Evolutionary conservation across 176 grass and related monocot species (phyloP), one percentile per base, ranked within the genome.

Genomic region (Bothriochloa decipiens): DNA sequence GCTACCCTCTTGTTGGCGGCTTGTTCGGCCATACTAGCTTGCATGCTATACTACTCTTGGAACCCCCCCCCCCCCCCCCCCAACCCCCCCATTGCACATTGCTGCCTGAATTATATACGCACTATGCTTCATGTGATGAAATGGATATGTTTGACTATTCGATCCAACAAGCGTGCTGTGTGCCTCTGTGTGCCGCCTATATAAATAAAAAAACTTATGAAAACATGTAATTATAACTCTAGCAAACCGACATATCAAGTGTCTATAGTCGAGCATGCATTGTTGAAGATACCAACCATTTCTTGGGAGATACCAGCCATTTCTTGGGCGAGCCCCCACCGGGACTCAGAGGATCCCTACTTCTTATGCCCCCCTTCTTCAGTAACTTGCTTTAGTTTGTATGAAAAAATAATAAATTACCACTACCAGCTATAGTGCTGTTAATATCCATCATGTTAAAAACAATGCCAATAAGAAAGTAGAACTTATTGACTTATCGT

Each of bases 21-120:
- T 85, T 78, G 79, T 57, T 35, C 39, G 32, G 67, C 35, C 39
- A n/a, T 40, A 72, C 12, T 57, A 75, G 76, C 65, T 82, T 77
- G 83, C 64, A 20, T 27, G 25, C 4, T 83, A 74, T 55, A 40
- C 25, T 36, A 40, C 39, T 37, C 37, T 36, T 43, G 29, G 65
- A 22, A n/a, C n/a, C n/a, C n/a, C n/a, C n/a, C n/a, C n/a, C n/a
- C n/a, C n/a, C n/a, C n/a, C n/a, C n/a, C n/a, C 13, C 47, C 72
- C 42, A 11, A 41, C 1, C 29, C 29, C 46, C 46, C 46, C 50
- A 52, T 78, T 37, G 25, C 41, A 65, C 52, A 70, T 63, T 68
- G 63, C 62, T 61, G 72, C 47, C 35, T 47, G 78, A 82, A 76
- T 76, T 46, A 70, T 82, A 13, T 45, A 61, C 7, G 36, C 37